Percentiles rank a stretch among this genome's conserved stretches.
phyloP scores from a whole-genome alignment of 345 rosid species.

The Camelina neglecta region DNA sequence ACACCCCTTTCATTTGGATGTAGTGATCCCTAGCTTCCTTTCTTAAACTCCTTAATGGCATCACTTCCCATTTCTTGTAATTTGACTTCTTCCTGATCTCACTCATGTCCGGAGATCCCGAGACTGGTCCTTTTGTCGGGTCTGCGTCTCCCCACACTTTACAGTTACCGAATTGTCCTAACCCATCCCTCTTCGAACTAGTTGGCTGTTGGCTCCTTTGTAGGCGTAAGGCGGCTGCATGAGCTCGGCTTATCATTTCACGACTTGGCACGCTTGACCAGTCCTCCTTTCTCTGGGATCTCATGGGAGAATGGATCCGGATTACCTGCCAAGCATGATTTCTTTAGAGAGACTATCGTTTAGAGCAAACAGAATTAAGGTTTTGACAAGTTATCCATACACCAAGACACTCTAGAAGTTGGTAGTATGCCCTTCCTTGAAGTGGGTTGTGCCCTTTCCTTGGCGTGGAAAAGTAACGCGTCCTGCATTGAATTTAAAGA shows the following conservation, averaged over 20 bases:
- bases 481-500: constrained; percentile 52
- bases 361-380: constrained; percentile 8
- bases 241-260: constrained; percentile 74
- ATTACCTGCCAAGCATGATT: constrained; percentile 62
- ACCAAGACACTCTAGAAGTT: constrained; percentile 95
- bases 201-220: constrained; percentile 57
- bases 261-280: constrained; percentile 90
- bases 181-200: constrained; percentile 42
- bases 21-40: constrained; percentile 88
- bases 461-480: constrained; percentile 88
- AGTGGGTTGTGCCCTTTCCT: constrained; percentile 98
- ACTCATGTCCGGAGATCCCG: constrained; percentile 91
- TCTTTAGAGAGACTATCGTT: constrained; percentile 20
- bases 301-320: constrained; percentile 95
- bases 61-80: constrained; percentile 88
- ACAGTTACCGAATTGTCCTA: constrained; percentile 83
- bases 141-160: constrained; percentile 87
- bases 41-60: constrained; percentile 79
- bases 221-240: constrained; percentile 75
- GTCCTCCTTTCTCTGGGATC: constrained; percentile 71
- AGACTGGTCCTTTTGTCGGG: constrained; percentile 60
- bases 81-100: constrained; percentile 69
- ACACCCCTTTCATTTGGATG: constrained; percentile 71
- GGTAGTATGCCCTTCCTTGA: constrained; percentile 98
- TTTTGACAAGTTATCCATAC: constrained; percentile 50